phyloP scores from a whole-genome alignment of 768 basidiomycete genomes.

The Rhizopogon vulgaris region DNA sequence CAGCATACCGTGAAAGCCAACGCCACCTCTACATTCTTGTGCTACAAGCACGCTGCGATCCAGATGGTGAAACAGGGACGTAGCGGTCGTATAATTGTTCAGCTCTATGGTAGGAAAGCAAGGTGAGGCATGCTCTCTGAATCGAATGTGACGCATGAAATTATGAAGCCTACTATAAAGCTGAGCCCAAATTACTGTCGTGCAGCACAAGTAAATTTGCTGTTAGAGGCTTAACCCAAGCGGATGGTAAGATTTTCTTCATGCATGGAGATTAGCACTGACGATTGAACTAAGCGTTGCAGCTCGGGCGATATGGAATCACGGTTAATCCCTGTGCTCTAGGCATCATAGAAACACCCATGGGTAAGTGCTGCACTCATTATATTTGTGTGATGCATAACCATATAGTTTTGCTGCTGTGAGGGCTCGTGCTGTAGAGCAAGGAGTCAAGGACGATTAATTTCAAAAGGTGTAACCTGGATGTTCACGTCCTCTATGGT shows the following conservation, averaged over 20 bases:
- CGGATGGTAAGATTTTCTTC: constrained; percentile 20
- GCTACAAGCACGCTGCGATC: constrained; percentile 58
- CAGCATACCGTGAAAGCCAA: constrained; percentile 44
- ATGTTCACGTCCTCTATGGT: not conserved
- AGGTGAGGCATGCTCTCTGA: constrained; percentile 1
- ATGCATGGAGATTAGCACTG: not conserved
- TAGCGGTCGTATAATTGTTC: constrained; percentile 53
- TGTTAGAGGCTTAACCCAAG: constrained; percentile 35
- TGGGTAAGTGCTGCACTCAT: constrained; percentile 19
- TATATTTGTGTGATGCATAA: not conserved
- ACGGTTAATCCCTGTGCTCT: constrained; percentile 38
- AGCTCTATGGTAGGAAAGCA: constrained; percentile 8
- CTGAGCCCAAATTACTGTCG: not conserved
- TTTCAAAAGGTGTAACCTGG: not conserved
- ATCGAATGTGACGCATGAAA: not conserved
- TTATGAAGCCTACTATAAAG: not conserved
- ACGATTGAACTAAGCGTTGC: constrained; percentile 9
- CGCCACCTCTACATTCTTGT: constrained; percentile 51
- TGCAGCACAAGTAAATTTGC: constrained; percentile 37
- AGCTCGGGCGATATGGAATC: constrained; percentile 28
- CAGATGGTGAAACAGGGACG: constrained; percentile 52
- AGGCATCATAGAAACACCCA: constrained; percentile 22
- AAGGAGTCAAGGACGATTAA: not conserved
- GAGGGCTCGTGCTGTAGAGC: not conserved
- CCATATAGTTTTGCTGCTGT: not conserved